Conservation (phyloP, 768 basidiomycete genomes). For the Tulasnella sp. region DNA sequence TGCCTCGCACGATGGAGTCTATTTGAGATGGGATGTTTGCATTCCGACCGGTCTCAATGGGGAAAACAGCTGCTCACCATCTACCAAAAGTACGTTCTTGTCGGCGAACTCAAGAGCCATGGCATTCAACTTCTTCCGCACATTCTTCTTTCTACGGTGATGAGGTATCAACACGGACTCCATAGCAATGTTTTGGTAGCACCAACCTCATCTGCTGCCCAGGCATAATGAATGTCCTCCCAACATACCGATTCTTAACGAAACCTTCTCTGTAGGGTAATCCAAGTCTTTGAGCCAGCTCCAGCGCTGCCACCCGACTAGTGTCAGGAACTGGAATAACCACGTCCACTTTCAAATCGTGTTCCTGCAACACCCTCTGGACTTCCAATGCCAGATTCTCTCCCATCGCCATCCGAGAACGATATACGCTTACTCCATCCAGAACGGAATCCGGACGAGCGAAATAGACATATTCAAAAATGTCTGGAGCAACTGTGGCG, state of each 20-base stretch:
- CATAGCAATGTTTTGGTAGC: too few species aligned
- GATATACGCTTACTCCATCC: constrained; percentile 93
- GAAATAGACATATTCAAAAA: constrained; percentile 98
- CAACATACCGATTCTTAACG: constrained; percentile 97
- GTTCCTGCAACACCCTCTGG: constrained; percentile 50
- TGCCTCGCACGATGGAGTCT: constrained; percentile 98
- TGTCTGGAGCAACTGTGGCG: constrained; percentile 84
- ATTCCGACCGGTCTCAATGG: not conserved
- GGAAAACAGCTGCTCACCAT: constrained; percentile 44
- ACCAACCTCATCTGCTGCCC: constrained; percentile 82
- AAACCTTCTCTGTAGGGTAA: constrained; percentile 97
- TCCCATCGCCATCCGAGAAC: constrained; percentile 99
- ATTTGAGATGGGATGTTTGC: not conserved
- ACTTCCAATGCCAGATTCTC: constrained; percentile 87
- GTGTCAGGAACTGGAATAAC: constrained; percentile 99
- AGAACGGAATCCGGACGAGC: constrained; percentile 95
- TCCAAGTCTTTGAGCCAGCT: constrained; percentile 77
- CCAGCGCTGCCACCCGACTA: constrained; percentile 87
- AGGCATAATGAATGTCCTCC: constrained; percentile 98
- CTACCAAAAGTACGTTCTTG: constrained; percentile 90
- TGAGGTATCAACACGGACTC: not conserved
- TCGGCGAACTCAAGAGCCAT: constrained; percentile 93
- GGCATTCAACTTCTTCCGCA: constrained; percentile 88
- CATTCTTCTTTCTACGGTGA: constrained; percentile 66
- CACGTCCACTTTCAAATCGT: constrained; percentile 71